Evolutionary conservation across 2,329 filamentous ascomycete species (phyloP), one percentile per base, ranked within the genome.

Genomic region (Hortaea sp.): DNA sequence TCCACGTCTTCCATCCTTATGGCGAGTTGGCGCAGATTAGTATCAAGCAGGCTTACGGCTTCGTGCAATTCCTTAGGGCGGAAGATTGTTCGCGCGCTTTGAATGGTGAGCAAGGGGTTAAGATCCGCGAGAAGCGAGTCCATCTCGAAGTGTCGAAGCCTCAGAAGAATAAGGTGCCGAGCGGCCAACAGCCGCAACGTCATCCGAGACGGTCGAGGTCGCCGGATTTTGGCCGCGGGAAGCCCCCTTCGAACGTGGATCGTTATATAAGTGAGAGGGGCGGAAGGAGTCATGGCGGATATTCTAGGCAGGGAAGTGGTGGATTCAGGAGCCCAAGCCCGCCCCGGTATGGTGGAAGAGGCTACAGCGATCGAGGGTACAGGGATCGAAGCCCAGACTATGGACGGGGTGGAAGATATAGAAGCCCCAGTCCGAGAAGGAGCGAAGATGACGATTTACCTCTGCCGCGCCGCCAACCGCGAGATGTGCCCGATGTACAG

Each of bases 41-140:
- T 1, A 87, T 97, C 57, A 97, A 97, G 66, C 88, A 92, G 54
- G 89, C 89, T 1, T 97, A 95, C 66, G 92, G 92, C 1, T 98
- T 97, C 62, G 88, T 97, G 32, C 92, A 97, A 63, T 98, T 94
- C 55, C 76, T 95, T 54, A 82, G 87, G 29, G 70, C 81, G 4
- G 73, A 77, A 2, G 83, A 90, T 59, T 94, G 88, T 53, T 73
- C 77, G 47, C 73, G 75, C 40, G 90, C 90, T 4, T 76, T 97
- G 56, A 74, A 84, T 32, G 75, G 76, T 32, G 81, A 95, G 50
- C 87, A 97, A 66, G 88, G 86, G 7, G 77, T 80, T 37, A 78
- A 88, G 53, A 80, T 97, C 34, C 79, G 86, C 60, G 90, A 89
- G n/a, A 83, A 89, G 53, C 88, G 88, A 64, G 94, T 97, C 62